Conservation (phyloP, 495 filamentous ascomycete species). For the Neurospora sp. region DNA sequence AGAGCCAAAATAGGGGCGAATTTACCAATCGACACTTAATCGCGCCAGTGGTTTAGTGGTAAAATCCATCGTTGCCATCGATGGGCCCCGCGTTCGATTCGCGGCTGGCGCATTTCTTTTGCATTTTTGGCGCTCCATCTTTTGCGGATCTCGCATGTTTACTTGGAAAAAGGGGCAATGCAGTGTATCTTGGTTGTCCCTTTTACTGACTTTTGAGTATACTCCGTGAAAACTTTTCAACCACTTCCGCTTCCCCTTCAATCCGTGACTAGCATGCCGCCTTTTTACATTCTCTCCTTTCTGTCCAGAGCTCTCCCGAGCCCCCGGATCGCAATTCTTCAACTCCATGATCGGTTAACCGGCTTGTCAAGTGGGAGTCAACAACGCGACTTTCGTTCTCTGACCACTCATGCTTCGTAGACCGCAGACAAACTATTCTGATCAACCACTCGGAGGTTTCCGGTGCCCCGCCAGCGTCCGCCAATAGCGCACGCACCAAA, state of each 20-base stretch:
- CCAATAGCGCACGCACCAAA: not conserved
- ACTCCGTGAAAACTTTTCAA: not conserved
- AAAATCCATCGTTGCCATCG: conserved; percentile 46
- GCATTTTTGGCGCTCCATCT: not conserved
- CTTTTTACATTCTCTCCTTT: not conserved
- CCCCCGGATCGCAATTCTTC: not conserved
- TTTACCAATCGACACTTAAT: not conserved
- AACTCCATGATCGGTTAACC: not conserved
- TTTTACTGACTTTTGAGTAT: not conserved
- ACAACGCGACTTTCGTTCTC: not conserved
- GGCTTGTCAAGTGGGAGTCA: not conserved
- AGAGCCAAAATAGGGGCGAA: too few species aligned
- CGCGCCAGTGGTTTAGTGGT: conserved; percentile 38
- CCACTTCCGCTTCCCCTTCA: not conserved
- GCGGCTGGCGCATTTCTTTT: conserved; percentile 32
- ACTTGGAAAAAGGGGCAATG: not conserved
- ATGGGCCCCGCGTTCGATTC: conserved; percentile 44
- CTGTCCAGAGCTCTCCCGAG: not conserved
- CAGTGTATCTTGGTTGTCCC: not conserved
- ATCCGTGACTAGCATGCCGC: not conserved
- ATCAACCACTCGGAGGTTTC: not conserved
- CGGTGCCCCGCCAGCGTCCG: not conserved
- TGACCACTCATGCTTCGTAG: not conserved
- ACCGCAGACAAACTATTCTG: not conserved
- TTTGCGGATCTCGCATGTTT: not conserved